A percentile compares a stretch with the other conserved stretches of the same genome.
Conservation (phyloP, 2,329 filamentous ascomycete genomes). For the Pleoardoris graminearum region DNA sequence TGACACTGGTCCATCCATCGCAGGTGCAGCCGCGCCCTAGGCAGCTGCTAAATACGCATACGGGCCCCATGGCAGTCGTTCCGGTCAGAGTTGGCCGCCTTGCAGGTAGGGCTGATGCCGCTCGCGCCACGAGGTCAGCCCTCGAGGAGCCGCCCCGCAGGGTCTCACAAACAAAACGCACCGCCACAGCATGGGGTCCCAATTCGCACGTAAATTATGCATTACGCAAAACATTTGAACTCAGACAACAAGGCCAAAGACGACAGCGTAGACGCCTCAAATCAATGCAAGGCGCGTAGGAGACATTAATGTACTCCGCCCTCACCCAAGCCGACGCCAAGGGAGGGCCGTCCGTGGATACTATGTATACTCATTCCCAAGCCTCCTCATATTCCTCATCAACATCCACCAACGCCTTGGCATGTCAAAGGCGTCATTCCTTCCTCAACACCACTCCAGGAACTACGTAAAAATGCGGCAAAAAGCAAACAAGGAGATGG, state of each 20-base stretch:
- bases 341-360: not conserved
- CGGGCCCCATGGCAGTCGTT: not conserved
- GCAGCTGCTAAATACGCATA: not conserved
- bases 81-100: not conserved
- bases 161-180: not conserved
- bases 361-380: not conserved
- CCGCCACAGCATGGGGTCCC: not conserved
- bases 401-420: not conserved
- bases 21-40: not conserved
- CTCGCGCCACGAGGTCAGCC: too few species aligned
- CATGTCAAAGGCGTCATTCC: not conserved
- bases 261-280: too few species aligned
- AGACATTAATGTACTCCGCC: not conserved
- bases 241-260: too few species aligned
- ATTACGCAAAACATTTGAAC: not conserved
- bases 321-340: not conserved
- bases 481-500: conserved; percentile 2
- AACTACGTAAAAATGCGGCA: not conserved
- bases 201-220: not conserved
- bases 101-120: not conserved
- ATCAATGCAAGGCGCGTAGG: not conserved
- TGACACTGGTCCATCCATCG: not conserved
- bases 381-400: not conserved
- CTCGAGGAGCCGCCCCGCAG: too few species aligned
- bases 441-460: not conserved